Base-by-base conservation (phyloP, 2,329 filamentous ascomycete genomes). In the Sporothrix pallida region DNA sequence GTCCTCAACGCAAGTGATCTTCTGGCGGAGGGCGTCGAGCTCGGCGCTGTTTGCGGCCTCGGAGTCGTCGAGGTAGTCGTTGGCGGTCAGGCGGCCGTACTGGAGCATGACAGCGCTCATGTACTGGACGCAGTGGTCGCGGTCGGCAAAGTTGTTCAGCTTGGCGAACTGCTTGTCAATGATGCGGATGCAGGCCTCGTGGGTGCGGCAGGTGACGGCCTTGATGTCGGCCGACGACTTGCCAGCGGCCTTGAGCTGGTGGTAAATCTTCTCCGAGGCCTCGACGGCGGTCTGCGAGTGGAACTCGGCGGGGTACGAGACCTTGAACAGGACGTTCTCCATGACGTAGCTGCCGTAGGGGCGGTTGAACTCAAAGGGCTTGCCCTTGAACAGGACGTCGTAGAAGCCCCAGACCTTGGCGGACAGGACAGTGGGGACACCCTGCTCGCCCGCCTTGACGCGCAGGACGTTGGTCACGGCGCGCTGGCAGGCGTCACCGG, bases 241-340 rank as follows among this genome's bases (percentile, higher is more conserved):
- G 85, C 94, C 95, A 86, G 92, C 86, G 58, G 89, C 87, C 83
- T 92, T 92, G 77, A 99, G 90, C 83, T 93, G 90, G 83, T 90
- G 88, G 87, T 94, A 90, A 81, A 99, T 91, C 83, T 92, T 93
- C 86, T 97, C 90, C 0, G 95, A 95, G 65, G 94, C 94, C 85
- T 99, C 96, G 77, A 98, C 94, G 78, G 96, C 96, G 52, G 96
- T 99, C 86, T 99, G 96, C 23, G 95, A 98, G 89, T 98, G 95
- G 88, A 98, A 98, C 83, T 98, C 95, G 80, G 95, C 94, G 88
- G 74, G 76, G 68, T 80, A 77, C 63, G 96, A 99, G 75, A 99
- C 96, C 90, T 99, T 99, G 92, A 99, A 99, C 77, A 99, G 91
- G 75, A 99, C 94, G 81, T 98, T 99, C 90, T 99, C 96, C 96